Percentiles rank a stretch among this genome's conserved stretches.
Evolutionary conservation across 441 rosid genomes (phyloP).

Genomic region (Mallotus repandus): DNA sequence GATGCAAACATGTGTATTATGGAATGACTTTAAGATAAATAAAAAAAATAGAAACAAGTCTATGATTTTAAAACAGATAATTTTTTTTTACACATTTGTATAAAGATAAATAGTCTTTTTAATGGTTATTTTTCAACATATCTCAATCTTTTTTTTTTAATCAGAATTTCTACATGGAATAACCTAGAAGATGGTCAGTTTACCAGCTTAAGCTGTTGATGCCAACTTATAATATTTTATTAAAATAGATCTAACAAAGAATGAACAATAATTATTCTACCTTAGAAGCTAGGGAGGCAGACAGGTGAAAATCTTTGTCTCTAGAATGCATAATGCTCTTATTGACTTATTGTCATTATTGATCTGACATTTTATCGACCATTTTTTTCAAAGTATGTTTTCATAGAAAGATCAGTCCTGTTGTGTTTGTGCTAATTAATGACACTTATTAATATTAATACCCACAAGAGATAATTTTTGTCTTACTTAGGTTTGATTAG

Average conservation of each 20-base stretch:
- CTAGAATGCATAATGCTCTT: constrained; percentile 1
- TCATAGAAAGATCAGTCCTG: constrained; percentile 19
- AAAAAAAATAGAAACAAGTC: too few relatives aligned
- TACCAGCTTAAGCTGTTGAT: not conserved
- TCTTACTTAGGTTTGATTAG: not conserved
- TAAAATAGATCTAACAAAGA: too few relatives aligned
- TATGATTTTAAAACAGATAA: too few relatives aligned
- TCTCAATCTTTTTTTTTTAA: too few relatives aligned
- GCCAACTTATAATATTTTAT: too few relatives aligned
- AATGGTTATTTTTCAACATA: too few relatives aligned
- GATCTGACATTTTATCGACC: constrained; percentile 25
- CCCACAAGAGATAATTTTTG: not conserved
- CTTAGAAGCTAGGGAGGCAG: not conserved
- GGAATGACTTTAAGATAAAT: too few relatives aligned
- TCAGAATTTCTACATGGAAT: too few relatives aligned
- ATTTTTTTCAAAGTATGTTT: constrained; percentile 13
- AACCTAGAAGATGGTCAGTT: not conserved
- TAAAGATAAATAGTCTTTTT: too few relatives aligned
- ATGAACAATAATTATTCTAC: not conserved
- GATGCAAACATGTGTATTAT: too few relatives aligned
- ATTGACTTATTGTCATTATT: constrained; percentile 18
- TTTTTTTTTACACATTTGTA: too few relatives aligned
- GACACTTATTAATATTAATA: not conserved
- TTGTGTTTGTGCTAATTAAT: constrained; percentile 13
- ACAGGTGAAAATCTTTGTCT: constrained; percentile 21